phyloP scores from a whole-genome alignment of 176 grass and related monocot species.

The Neostapfia colusana region DNA sequence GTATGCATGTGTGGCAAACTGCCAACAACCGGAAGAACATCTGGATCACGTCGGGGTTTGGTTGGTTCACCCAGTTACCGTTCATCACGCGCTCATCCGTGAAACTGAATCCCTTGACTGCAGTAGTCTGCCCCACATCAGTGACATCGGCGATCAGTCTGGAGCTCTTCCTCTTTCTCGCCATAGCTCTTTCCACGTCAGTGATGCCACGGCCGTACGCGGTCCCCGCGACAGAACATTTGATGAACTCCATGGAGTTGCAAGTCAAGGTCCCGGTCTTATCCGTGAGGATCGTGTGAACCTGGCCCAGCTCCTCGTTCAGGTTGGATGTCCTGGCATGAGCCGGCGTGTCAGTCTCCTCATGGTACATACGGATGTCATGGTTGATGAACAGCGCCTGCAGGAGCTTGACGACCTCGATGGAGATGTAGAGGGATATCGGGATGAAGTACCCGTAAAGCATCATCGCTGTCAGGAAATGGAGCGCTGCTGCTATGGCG shows the following conservation, averaged over 20 bases:
- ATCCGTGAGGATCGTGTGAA: conserved; percentile 82
- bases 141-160: conserved; percentile 36
- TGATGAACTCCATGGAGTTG: conserved; percentile 98
- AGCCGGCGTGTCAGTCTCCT: conserved; percentile 70
- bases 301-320: conserved; percentile 91
- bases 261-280: conserved; percentile 93
- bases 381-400: conserved; percentile 82
- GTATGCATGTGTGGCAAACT: conserved; percentile 87
- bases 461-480: conserved; percentile 86
- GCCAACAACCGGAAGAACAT: conserved; percentile 74
- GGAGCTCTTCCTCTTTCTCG: conserved; percentile 50
- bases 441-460: conserved; percentile 90
- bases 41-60: conserved; percentile 45
- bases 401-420: conserved; percentile 87
- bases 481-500: conserved; percentile 41
- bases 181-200: conserved; percentile 81
- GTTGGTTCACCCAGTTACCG: conserved; percentile 68
- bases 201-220: conserved; percentile 73
- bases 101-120: conserved; percentile 86
- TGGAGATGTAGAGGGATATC: conserved; percentile 92
- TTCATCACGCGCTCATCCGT: conserved; percentile 73
- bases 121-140: conserved; percentile 10
- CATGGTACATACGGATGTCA: conserved; percentile 87
- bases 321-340: conserved; percentile 87
- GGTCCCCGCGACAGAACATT: conserved; percentile 76